Evolutionary conservation across 805 yeast genomes (phyloP).

Genomic region (Naumovozyma dairenensis): DNA sequence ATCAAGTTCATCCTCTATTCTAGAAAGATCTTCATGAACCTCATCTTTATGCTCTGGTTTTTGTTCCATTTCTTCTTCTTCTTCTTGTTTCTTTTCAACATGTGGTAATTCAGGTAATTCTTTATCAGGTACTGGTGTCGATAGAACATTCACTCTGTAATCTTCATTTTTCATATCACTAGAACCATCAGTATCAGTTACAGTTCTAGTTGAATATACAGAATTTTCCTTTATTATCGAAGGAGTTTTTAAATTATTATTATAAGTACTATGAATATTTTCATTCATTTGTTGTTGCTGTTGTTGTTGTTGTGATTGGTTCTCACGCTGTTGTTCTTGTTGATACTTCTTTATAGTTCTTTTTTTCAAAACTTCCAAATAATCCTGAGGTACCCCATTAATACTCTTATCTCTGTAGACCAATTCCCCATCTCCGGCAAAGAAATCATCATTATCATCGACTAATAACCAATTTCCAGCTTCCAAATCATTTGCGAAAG

Average conservation of each 20-base stretch:
- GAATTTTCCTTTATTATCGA: too few relatives aligned
- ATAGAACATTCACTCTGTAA: slow-evolving; percentile 1
- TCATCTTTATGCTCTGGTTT: slow-evolving; percentile 4
- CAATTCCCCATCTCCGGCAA: slow-evolving; percentile 65
- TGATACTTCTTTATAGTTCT: slow-evolving; percentile 22
- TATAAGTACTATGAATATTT: too few relatives aligned
- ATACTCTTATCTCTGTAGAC: slow-evolving; percentile 54
- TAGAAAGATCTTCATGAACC: not conserved
- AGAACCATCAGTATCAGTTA: not conserved
- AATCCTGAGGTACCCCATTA: slow-evolving; percentile 36
- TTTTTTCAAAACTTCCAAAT: slow-evolving; percentile 32
- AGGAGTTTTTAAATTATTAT: too few relatives aligned
- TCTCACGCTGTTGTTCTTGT: slow-evolving; percentile 4
- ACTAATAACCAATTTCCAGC: slow-evolving; percentile 68
- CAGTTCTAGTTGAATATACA: too few relatives aligned
- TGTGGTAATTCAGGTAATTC: slow-evolving; percentile 5
- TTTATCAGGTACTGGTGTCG: slow-evolving; percentile 3
- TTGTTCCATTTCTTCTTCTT: slow-evolving; percentile 5
- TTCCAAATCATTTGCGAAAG: slow-evolving; percentile 81
- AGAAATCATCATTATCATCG: slow-evolving; percentile 55
- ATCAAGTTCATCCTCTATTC: slow-evolving; percentile 5
- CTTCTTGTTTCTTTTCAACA: slow-evolving; percentile 3
- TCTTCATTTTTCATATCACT: too few relatives aligned
- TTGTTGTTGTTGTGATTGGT: slow-evolving; percentile 5
- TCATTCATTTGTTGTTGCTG: too few relatives aligned